phyloP scores from a whole-genome alignment of 73 alveolate species.

The Paramecium pentaurelia region DNA sequence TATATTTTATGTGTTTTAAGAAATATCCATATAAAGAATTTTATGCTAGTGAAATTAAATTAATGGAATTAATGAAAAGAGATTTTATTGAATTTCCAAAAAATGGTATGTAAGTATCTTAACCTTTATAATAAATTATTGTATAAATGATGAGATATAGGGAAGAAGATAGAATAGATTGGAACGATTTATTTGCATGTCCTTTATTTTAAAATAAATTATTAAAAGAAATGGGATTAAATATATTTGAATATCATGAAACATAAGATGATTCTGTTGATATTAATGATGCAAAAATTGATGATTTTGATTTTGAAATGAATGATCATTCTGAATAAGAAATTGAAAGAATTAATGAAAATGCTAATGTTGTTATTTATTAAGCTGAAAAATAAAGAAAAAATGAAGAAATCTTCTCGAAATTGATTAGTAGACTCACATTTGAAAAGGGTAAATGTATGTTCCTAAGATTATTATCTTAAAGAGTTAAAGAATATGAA shows the following conservation, averaged over 20 bases:
- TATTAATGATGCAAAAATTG: neutral
- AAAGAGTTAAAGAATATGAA: constrained; percentile 14
- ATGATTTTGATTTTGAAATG: constrained; percentile 34
- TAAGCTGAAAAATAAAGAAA: constrained; percentile 26
- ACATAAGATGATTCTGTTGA: neutral
- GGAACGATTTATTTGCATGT: constrained; percentile 37
- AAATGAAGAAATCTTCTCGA: neutral
- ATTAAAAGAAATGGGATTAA: neutral
- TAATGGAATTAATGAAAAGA: neutral
- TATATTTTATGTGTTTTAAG: constrained; percentile 80
- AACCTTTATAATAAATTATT: neutral
- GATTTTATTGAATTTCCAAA: constrained; percentile 45
- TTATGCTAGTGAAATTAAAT: constrained; percentile 27
- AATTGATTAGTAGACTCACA: neutral
- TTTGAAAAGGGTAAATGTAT: constrained; percentile 29
- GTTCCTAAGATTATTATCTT: neutral
- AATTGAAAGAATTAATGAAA: neutral
- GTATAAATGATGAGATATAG: constrained; percentile 18
- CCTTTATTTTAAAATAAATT: neutral
- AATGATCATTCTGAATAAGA: constrained; percentile 18
- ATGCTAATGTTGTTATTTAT: neutral
- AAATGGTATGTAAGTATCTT: neutral
- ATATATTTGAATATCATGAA: neutral
- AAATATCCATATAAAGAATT: constrained; percentile 72
- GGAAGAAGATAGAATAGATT: constrained; percentile 53